These are phyloP conservation scores for Phialophora verrucosa DNA, from an alignment of 2,329 filamentous ascomycete species.

Conservation along the genomic window DNA sequence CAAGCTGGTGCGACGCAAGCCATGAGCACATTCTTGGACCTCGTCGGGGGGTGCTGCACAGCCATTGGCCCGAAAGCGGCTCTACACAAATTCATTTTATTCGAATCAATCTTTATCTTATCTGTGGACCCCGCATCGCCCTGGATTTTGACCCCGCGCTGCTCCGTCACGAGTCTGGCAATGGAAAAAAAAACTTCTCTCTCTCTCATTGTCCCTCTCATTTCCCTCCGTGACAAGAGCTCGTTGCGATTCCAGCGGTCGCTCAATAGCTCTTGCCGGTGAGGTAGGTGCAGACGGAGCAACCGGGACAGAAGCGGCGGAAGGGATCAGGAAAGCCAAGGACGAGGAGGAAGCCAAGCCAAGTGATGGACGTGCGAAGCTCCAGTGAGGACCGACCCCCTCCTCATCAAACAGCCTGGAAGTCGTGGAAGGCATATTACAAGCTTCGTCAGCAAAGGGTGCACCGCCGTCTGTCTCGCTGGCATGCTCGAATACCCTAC, in stretches of 20 bases:
- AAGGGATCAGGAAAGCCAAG: background rate
- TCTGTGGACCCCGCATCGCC: constrained; percentile 10
- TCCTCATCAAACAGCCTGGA: background rate
- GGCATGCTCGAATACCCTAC: constrained; percentile 55
- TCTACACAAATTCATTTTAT: too few species aligned
- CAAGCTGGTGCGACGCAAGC: too few species aligned
- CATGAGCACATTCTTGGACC: background rate
- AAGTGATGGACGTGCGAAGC: background rate
- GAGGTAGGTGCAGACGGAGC: constrained; percentile 9
- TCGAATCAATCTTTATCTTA: constrained; percentile 2
- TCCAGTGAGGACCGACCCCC: background rate
- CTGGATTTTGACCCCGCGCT: background rate
- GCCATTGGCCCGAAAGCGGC: too few species aligned
- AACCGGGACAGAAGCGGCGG: background rate
- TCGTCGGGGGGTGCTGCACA: too few species aligned
- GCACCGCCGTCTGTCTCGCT: constrained; percentile 20
- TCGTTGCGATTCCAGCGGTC: background rate
- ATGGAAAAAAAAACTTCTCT: background rate
- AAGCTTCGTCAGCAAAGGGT: constrained; percentile 2
- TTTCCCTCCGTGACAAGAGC: background rate
- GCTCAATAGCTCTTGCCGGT: background rate
- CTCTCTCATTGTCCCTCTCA: background rate
- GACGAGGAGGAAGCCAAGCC: background rate
- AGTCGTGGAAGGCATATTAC: constrained; percentile 10
- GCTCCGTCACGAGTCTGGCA: background rate